These are phyloP conservation scores for Verticillium zaregamsianum DNA, from an alignment of 2,329 filamentous ascomycete genomes.

Conservation along the genomic window DNA sequence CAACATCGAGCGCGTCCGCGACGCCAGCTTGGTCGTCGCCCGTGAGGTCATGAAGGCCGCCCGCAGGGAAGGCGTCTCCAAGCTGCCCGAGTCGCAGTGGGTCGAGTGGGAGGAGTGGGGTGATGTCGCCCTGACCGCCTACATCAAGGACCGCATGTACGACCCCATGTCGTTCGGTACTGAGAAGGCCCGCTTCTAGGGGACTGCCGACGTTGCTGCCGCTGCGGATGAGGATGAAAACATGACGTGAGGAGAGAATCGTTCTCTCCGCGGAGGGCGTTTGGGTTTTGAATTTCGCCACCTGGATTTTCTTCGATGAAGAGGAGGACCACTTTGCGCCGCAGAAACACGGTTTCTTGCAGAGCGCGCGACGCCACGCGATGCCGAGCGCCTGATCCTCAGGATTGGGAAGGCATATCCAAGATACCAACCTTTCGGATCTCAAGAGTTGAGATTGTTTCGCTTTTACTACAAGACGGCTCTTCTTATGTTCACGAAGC, in stretches of 20 bases:
- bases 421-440: not conserved
- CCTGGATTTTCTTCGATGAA: not conserved
- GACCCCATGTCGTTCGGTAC: constrained; percentile 44
- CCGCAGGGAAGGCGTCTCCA: constrained; percentile 73
- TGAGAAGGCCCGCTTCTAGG: constrained; percentile 19
- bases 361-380: not conserved
- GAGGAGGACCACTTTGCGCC: not conserved
- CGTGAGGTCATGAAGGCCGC: constrained; percentile 92
- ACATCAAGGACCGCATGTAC: constrained; percentile 58
- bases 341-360: not conserved
- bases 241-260: not conserved
- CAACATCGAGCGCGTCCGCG: constrained; percentile 83
- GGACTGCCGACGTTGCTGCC: too few species aligned
- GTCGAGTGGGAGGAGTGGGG: constrained; percentile 70
- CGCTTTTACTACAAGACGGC: not conserved
- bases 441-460: not conserved
- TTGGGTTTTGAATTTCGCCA: not conserved
- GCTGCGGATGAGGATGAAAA: not conserved
- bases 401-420: not conserved
- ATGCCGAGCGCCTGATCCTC: not conserved
- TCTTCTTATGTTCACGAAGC: not conserved
- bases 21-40: constrained; percentile 81
- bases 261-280: not conserved
- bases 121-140: constrained; percentile 56
- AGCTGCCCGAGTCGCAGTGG: constrained; percentile 64